Evolutionary conservation across 768 basidiomycete species (phyloP), one percentile per base, ranked within the genome.

Genomic region (Lactarius quietus): DNA sequence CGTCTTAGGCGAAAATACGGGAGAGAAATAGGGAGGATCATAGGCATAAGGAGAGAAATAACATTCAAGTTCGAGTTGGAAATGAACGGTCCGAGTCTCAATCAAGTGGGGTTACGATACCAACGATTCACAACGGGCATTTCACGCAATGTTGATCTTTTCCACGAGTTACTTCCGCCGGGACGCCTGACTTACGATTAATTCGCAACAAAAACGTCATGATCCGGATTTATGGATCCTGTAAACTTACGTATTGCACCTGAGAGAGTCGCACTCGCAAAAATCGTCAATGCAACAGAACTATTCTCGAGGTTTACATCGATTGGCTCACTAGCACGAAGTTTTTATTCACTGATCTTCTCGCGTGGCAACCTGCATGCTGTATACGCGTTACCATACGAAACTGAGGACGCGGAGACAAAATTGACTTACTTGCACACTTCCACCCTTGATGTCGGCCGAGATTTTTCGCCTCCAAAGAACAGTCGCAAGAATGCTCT

Each of bases 301-400:
- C n/a, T 17, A 28, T n/a, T n/a, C n/a, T n/a, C 23, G 18, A 18
- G 53, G 33, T 48, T 43, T n/a, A 41, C 15, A 35, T 9, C 33
- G 60, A 61, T 28, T 38, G 1, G 68, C 84, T 76, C 36, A 84
- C 85, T 62, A 80, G 78, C 80, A 86, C 84, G 71, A 86, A 85
- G 65, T n/a, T 85, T 81, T 59, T 86, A 86, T 0, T 85, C 85
- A 15, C 74, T 74, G 14, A 78, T 78, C 68, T 84, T 86, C 59
- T 77, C 80, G 31, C 84, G 80, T 1, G 83, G 81, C 8, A 83
- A 82, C 45, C 71, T 70, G 69, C 82, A 82, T 3, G 80, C 81
- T 82, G 54, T 5, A 18, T 28, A 57, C 28, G n/a, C 33, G 57
- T 62, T 48, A 36, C 9, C 7, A 28, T 28, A 54, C 4, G 28